Evolutionary conservation across 164 flowering plant genomes (phyloP).

Genomic region (Tinospora cordifolia): DNA sequence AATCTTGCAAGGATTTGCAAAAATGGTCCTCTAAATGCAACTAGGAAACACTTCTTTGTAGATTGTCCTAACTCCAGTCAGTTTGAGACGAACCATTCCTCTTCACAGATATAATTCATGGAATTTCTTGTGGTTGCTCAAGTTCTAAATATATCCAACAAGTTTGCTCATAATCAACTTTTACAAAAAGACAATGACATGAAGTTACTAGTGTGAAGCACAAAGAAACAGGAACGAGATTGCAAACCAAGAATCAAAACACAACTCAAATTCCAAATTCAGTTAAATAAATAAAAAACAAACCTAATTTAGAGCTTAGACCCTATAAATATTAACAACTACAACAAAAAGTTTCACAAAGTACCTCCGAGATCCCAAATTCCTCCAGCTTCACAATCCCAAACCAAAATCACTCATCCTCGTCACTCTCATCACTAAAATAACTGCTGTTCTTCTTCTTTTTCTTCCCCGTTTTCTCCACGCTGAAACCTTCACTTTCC

Average conservation of each 20-base stretch:
- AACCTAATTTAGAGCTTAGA: background rate
- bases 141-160: background rate
- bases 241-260: background rate
- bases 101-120: no score
- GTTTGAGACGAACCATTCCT: background rate
- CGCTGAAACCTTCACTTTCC: conserved; percentile 10
- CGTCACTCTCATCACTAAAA: conserved; percentile 89
- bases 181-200: background rate
- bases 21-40: background rate
- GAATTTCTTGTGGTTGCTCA: no score
- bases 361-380: background rate
- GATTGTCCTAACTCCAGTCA: background rate
- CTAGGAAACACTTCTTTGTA: background rate
- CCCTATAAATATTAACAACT: background rate
- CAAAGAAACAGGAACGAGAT: background rate
- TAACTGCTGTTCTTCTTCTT: conserved; percentile 52
- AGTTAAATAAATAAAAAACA: background rate
- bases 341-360: background rate
- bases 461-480: conserved; percentile 33
- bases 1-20: no score
- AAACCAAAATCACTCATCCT: conserved; percentile 39
- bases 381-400: background rate
- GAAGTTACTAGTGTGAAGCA: background rate
- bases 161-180: background rate
- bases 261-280: background rate